phyloP scores from a whole-genome alignment of 805 yeast genomes.

The Yarrowia porcina region DNA sequence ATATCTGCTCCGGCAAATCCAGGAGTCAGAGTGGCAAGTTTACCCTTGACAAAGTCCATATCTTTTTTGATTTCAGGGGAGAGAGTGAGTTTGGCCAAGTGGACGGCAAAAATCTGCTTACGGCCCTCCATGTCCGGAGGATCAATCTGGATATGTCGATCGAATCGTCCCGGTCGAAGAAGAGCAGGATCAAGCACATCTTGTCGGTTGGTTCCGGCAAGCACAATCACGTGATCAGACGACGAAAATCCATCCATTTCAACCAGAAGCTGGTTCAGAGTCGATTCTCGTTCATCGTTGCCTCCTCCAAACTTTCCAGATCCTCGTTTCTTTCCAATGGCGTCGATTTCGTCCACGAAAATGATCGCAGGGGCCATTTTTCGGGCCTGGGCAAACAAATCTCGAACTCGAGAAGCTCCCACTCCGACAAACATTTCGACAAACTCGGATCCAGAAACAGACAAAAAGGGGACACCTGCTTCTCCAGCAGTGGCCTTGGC shows the following conservation, averaged over 20 bases:
- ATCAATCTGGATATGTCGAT: slow-evolving; percentile 82
- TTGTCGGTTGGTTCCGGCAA: slow-evolving; percentile 93
- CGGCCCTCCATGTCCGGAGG: slow-evolving; percentile 88
- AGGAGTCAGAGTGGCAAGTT: slow-evolving; percentile 87
- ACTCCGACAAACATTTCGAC: slow-evolving; percentile 98
- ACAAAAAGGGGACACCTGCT: slow-evolving; percentile 88
- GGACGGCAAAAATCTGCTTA: slow-evolving; percentile 79
- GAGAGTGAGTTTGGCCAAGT: slow-evolving; percentile 56
- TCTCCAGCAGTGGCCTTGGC: slow-evolving; percentile 98
- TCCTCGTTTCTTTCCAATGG: slow-evolving; percentile 94
- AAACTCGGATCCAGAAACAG: slow-evolving; percentile 91
- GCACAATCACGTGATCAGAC: slow-evolving; percentile 86
- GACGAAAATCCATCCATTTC: slow-evolving; percentile 94
- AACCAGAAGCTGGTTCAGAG: slow-evolving; percentile 85
- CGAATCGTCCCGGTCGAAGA: slow-evolving; percentile 93
- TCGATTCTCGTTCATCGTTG: slow-evolving; percentile 90
- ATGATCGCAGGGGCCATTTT: slow-evolving; percentile 87
- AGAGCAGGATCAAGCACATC: slow-evolving; percentile 88
- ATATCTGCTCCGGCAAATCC: slow-evolving; percentile 97
- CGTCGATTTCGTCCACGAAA: slow-evolving; percentile 93
- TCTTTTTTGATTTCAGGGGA: slow-evolving; percentile 40
- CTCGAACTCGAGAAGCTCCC: slow-evolving; percentile 93
- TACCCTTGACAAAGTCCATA: slow-evolving; percentile 61
- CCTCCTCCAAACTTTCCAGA: slow-evolving; percentile 62
- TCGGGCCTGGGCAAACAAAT: slow-evolving; percentile 83